Evolutionary conservation across 2,329 filamentous ascomycete species (phyloP).

Genomic region (Cladosporium oxysporum): DNA sequence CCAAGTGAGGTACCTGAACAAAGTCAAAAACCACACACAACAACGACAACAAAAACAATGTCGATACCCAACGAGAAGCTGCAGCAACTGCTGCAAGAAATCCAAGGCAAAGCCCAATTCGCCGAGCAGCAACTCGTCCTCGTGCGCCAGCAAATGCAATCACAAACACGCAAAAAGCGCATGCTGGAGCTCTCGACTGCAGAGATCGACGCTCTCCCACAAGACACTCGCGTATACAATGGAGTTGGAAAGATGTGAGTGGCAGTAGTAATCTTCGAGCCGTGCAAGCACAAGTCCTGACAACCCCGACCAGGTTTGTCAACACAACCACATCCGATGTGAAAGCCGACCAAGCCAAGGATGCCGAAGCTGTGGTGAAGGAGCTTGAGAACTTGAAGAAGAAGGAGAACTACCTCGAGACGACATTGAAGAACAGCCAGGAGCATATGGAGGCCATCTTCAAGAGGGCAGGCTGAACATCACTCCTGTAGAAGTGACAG

Average conservation of each 20-base stretch:
- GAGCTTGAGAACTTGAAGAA: conserved; percentile 83
- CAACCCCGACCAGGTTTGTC: conserved; percentile 70
- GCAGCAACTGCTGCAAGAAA: conserved; percentile 93
- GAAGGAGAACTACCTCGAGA: conserved; percentile 89
- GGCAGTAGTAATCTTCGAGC: background rate
- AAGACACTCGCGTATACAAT: conserved; percentile 82
- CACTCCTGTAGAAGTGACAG: background rate
- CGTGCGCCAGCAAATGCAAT: conserved; percentile 78
- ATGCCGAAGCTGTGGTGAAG: conserved; percentile 72
- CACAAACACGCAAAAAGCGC: conserved; percentile 85
- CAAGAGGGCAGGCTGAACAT: conserved; percentile 43
- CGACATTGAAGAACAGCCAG: conserved; percentile 90
- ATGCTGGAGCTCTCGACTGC: conserved; percentile 83
- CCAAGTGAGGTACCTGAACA: conserved; percentile 16
- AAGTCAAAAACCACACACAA: background rate
- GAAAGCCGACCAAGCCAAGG: conserved; percentile 71
- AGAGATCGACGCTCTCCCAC: conserved; percentile 76
- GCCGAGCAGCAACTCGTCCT: conserved; percentile 91
- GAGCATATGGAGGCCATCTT: conserved; percentile 90
- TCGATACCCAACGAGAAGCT: conserved; percentile 91
- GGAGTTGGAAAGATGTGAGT: conserved; percentile 92
- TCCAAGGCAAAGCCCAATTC: conserved; percentile 82
- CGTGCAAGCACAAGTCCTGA: background rate
- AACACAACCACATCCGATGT: conserved; percentile 71
- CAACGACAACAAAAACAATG: conserved; percentile 57